Conservation (phyloP, 2,329 filamentous ascomycete genomes). For the Alternaria gaisen region DNA sequence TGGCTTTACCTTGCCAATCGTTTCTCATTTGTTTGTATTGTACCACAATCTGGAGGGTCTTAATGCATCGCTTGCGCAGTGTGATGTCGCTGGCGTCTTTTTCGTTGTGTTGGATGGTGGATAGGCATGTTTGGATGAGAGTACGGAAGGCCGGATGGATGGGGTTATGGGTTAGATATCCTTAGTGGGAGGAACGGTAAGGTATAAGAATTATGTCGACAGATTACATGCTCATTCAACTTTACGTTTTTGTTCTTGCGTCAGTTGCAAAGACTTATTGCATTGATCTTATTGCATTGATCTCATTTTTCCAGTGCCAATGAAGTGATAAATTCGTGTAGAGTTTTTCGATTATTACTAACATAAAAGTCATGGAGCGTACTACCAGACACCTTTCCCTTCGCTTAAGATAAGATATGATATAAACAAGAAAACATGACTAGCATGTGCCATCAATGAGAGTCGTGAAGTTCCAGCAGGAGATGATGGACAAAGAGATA, state of each 20-base stretch:
- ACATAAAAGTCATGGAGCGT: neutral
- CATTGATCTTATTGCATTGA: neutral
- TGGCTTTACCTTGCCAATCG: neutral
- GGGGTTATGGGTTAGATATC: neutral
- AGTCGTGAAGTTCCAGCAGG: neutral
- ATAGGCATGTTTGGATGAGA: neutral
- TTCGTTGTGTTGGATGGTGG: neutral
- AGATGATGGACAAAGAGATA: neutral
- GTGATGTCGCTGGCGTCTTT: constrained; percentile 1
- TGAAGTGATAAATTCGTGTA: neutral
- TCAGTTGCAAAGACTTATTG: neutral
- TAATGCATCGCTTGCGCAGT: constrained; percentile 4
- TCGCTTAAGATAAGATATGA: neutral
- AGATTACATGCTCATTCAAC: neutral
- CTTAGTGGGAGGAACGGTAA: neutral
- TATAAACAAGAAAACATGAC: constrained; percentile 4
- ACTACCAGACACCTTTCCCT: neutral
- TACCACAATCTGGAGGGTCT: neutral
- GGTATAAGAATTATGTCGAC: constrained; percentile 1
- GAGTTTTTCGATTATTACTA: neutral
- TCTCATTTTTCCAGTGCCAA: neutral
- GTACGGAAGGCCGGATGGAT: neutral
- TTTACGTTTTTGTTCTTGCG: neutral
- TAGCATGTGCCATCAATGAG: constrained; percentile 1
- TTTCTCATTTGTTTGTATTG: neutral